These are phyloP conservation scores for Globisporangium uncinulatum DNA, from an alignment of 352 stramenopile species.

Conservation along the genomic window DNA sequence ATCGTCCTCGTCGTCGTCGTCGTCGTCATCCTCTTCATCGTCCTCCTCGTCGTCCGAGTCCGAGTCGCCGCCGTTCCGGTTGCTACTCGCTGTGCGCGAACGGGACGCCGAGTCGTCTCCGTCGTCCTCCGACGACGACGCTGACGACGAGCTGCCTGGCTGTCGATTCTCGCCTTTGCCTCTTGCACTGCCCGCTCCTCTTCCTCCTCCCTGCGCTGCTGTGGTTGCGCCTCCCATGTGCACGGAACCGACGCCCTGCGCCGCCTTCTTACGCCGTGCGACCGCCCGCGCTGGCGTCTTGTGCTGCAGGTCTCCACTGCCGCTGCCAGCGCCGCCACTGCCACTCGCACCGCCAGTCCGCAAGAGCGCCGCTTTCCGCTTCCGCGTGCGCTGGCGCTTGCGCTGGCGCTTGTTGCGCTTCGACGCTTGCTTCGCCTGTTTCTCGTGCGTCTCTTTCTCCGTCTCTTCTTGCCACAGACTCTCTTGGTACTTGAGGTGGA, in stretches of 20 bases:
- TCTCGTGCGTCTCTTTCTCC: constrained; percentile 88
- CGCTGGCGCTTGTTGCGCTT: constrained; percentile 85
- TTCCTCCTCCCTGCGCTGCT: no score
- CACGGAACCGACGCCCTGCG: constrained; percentile 6
- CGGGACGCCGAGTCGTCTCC: constrained; percentile 22
- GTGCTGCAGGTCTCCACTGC: constrained; percentile 23
- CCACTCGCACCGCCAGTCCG: constrained; percentile 3
- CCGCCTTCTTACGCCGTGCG: constrained; percentile 12
- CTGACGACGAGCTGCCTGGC: not conserved
- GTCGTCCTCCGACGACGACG: constrained; percentile 49
- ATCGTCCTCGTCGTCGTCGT: constrained; percentile 32
- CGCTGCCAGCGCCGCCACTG: not conserved
- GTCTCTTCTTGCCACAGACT: constrained; percentile 94
- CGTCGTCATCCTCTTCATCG: constrained; percentile 21
- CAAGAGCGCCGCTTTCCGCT: constrained; percentile 66
- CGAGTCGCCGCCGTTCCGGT: constrained; percentile 41
- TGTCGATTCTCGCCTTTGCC: not conserved
- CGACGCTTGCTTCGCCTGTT: constrained; percentile 84
- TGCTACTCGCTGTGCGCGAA: constrained; percentile 16
- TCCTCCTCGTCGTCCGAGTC: constrained; percentile 59
- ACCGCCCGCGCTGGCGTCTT: constrained; percentile 22
- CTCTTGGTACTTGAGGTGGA: constrained; percentile 97
- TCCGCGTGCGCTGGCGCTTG: constrained; percentile 79
- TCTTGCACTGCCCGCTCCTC: no score
- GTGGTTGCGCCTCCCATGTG: constrained; percentile 34